Conservation (phyloP, 345 rosid genomes). For the Populus alba region DNA sequence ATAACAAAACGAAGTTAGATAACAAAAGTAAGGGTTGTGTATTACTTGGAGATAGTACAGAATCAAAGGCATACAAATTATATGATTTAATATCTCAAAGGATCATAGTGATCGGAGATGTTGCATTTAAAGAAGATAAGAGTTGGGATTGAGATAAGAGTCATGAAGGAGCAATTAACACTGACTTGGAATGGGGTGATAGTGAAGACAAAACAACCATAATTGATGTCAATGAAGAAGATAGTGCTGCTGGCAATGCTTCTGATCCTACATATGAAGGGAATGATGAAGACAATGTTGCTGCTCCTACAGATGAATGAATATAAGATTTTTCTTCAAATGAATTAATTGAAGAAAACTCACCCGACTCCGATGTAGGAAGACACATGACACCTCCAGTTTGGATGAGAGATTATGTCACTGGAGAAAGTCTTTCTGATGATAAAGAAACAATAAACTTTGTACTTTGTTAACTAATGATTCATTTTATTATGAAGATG, state of each 20-base stretch:
- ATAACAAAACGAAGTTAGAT: not conserved
- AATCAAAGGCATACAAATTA: not conserved
- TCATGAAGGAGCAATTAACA: not conserved
- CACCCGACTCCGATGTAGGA: too few species aligned
- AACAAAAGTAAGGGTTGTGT: not conserved
- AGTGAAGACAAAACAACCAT: not conserved
- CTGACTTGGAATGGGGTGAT: not conserved
- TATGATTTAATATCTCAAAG: not conserved
- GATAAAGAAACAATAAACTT: not conserved
- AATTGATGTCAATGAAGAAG: too few species aligned
- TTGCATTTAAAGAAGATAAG: not conserved
- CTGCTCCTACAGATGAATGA: too few species aligned
- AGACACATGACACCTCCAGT: too few species aligned
- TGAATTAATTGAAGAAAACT: not conserved
- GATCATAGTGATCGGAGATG: not conserved
- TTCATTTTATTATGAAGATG: not conserved
- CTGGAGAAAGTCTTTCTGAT: not conserved
- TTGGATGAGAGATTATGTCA: too few species aligned
- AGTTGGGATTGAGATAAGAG: not conserved
- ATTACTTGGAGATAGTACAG: not conserved
- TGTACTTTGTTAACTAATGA: not conserved
- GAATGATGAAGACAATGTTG: too few species aligned
- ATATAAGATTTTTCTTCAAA: too few species aligned
- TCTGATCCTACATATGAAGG: too few species aligned
- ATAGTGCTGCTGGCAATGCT: too few species aligned